Conservation (phyloP, 805 yeast species). For the Saturnispora quitensis region DNA sequence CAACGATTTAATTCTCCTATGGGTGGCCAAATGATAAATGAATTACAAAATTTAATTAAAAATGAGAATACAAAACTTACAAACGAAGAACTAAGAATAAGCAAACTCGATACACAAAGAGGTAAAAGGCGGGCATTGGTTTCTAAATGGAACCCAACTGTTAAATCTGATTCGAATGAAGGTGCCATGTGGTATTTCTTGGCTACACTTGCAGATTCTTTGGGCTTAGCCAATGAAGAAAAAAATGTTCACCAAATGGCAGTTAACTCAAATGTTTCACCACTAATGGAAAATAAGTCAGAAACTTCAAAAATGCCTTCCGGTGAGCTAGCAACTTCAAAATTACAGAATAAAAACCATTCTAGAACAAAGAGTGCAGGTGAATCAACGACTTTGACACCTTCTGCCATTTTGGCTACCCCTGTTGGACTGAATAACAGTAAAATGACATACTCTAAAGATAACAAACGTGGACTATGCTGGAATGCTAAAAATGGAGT, state of each 20-base stretch:
- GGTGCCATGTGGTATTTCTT: slow-evolving; percentile 43
- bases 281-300: background rate
- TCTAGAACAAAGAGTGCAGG: background rate
- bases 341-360: background rate
- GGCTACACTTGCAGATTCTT: slow-evolving; percentile 41
- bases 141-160: background rate
- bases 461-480: background rate
- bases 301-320: slow-evolving; percentile 8
- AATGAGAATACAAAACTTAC: slow-evolving; percentile 24
- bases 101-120: slow-evolving; percentile 32
- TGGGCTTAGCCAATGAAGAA: slow-evolving; percentile 36
- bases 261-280: background rate
- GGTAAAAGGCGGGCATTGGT: slow-evolving; percentile 36
- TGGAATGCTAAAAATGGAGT: slow-evolving; percentile 5
- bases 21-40: background rate
- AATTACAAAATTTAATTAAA: slow-evolving; percentile 22
- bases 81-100: slow-evolving; percentile 23
- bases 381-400: slow-evolving; percentile 22
- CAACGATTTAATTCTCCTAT: background rate
- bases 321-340: background rate
- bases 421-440: slow-evolving; percentile 29
- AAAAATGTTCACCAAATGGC: slow-evolving; percentile 19
- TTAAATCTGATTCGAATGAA: background rate
- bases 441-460: slow-evolving; percentile 3
- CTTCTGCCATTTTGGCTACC: slow-evolving; percentile 32